Evolutionary conservation across 768 basidiomycete genomes (phyloP), one percentile per base, ranked within the genome.

Genomic region (Exsudoporus frostii): DNA sequence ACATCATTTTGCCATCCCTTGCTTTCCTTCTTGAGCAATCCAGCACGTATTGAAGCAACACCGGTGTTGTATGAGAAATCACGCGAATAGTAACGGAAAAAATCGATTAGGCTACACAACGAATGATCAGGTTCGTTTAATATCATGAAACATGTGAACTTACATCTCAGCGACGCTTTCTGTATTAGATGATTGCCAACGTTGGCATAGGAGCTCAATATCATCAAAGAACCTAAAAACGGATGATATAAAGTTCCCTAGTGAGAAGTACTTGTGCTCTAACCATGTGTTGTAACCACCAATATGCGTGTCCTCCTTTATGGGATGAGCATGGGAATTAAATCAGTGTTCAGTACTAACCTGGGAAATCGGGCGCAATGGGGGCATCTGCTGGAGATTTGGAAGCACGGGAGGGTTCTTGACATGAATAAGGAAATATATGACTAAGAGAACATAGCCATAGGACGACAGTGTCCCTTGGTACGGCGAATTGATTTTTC

Each of bases 401-500:
- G 96, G 96, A 54, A 99, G 79, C 39, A 99, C 91, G 24, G 95
- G 91, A 50, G 96, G 95, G 60, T 92, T 92, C 76, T 97, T 96
- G 75, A 98, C 94, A 71, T 99, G 97, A 42, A 95, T 86, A 48
- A 98, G 83, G 74, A 93, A 99, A 75, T 95, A 97, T 63, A 99
- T 92, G 70, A 98, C 96, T 71, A 99, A 88, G 48, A 99, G 81
- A 60, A 96, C 95, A 74, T 96, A 98, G 58, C 96, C 96, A 68
- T 99, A 98, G 49, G 94, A 96, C 50, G 92, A 95, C 48, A 99
- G 77, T 1, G 96, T 98, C 56, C 96, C 96, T 64, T 92, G 85
- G 73, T 98, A 99, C 11, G 96, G 94, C 46, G 94, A 97, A 73
- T 99, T 99, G 72, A 99, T 97, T 84, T 97, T 95, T 73, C 90